Conservation (phyloP, 2,329 filamentous ascomycete species). For the Cryphonectria radicalis region DNA sequence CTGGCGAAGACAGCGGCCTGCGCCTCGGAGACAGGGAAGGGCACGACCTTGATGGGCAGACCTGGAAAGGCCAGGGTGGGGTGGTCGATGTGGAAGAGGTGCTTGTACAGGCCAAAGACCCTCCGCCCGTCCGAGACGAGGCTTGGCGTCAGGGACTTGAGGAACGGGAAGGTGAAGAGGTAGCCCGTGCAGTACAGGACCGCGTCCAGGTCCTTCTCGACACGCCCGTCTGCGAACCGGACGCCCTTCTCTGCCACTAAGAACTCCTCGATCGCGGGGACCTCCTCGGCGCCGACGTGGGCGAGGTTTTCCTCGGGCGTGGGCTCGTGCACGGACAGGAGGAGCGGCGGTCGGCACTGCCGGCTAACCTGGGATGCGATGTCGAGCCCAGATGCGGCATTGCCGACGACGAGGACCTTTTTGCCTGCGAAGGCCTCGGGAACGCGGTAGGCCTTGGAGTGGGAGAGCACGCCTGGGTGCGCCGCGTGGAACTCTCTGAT, state of each 20-base stretch:
- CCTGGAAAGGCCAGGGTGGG: conserved; percentile 80
- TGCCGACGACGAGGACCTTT: conserved; percentile 84
- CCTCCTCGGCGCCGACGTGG: conserved; percentile 54
- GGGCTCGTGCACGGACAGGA: conserved; percentile 65
- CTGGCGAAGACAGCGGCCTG: conserved; percentile 79
- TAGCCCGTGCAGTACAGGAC: conserved; percentile 91
- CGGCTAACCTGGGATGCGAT: conserved; percentile 76
- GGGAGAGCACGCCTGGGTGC: conserved; percentile 66
- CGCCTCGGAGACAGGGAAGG: conserved; percentile 78
- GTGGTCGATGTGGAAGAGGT: conserved; percentile 75
- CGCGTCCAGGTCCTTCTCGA: conserved; percentile 72
- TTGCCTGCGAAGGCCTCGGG: conserved; percentile 66
- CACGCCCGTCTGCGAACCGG: conserved; percentile 64
- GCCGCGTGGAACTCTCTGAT: conserved; percentile 62
- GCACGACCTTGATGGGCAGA: conserved; percentile 83
- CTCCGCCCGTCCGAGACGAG: conserved; percentile 71
- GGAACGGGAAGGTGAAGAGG: conserved; percentile 81
- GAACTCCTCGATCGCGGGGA: conserved; percentile 63
- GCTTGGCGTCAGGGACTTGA: conserved; percentile 50
- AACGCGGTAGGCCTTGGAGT: conserved; percentile 80
- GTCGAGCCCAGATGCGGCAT: conserved; percentile 82
- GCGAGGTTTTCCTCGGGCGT: conserved; percentile 50
- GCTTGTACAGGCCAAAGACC: conserved; percentile 75
- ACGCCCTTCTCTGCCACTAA: conserved; percentile 60
- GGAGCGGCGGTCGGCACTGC: conserved; percentile 61